Evolutionary conservation across 106 monocot genomes (phyloP), one percentile per base, ranked within the genome.

Genomic region (Platanthera guangdongensis): DNA sequence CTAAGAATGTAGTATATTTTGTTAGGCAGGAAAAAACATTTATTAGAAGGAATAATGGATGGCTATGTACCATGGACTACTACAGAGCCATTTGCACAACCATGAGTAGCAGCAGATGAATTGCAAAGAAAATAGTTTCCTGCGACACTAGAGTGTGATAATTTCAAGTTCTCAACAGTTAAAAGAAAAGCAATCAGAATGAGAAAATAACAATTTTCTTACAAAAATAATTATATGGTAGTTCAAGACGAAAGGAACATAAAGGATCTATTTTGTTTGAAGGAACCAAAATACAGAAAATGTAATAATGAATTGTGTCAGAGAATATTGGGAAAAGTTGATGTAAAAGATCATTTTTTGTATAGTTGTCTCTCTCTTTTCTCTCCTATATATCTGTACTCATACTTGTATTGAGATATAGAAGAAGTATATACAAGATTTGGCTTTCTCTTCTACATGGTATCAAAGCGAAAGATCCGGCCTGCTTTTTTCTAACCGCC

Each of bases 81-180:
- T 74, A 82, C 12, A 49, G 84, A 70, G 45, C 59, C 79, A 83
- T 85, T 82, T 48, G 79, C 67, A 57, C 96, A 97, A 51, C 89
- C 96, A 79, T 78, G 91, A 54, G 83, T 76, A 32, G 73, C 51
- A 19, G 73, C 48, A 19, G 92, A 88, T 28, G 85, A 86, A 77
- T 82, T 87, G 71, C 93, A 96, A 48, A 96, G 96, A 80, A 97
- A 93, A 51, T 59, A 47, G 74, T 97, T 93, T 51, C 96, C 96
- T 89, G 87, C 84, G 80, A 93, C 87, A 88, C 96, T 97, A 57
- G 57, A 84, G 22, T 78, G 48, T 9, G 39, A 71, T 67, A 25
- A 67, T 60, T 1, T 60, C 59, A 60, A 60, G 13, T 25, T 67
- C 32, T 67, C 67, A 67, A 25, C 6, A 63, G 63, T 68, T 39